phyloP scores from a whole-genome alignment of 176 grass and related monocot genomes.

The Lolium perenne region DNA sequence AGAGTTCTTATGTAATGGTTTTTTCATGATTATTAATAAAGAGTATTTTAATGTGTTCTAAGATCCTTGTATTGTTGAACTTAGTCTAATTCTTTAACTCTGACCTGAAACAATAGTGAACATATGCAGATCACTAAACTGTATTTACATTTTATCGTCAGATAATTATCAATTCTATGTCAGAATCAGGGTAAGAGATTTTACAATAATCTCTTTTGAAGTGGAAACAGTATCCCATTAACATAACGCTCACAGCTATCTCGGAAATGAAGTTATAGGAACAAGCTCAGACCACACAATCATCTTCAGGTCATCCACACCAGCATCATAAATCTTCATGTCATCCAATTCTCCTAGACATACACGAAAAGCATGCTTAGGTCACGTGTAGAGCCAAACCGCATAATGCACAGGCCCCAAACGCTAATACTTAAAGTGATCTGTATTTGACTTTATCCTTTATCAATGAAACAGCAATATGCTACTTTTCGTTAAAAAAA shows the following conservation, averaged over 20 bases:
- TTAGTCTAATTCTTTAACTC: neutral
- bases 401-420: too few species aligned
- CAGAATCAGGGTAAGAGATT: too few species aligned
- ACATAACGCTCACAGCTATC: too few species aligned
- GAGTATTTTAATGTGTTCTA: neutral
- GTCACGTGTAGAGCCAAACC: too few species aligned
- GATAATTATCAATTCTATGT: too few species aligned
- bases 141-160: neutral
- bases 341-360: neutral
- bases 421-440: too few species aligned
- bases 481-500: too few species aligned
- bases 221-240: too few species aligned
- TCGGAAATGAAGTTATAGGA: too few species aligned
- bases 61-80: neutral
- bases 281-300: too few species aligned
- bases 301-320: neutral
- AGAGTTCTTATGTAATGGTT: neutral
- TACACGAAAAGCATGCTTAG: neutral
- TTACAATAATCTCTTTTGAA: too few species aligned
- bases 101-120: neutral
- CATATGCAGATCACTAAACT: neutral
- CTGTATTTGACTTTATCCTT: neutral
- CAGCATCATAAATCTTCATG: neutral
- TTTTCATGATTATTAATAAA: neutral
- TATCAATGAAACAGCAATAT: neutral